Evolutionary conservation across 495 filamentous ascomycete genomes (phyloP).

Genomic region (Neurospora hispaniola): DNA sequence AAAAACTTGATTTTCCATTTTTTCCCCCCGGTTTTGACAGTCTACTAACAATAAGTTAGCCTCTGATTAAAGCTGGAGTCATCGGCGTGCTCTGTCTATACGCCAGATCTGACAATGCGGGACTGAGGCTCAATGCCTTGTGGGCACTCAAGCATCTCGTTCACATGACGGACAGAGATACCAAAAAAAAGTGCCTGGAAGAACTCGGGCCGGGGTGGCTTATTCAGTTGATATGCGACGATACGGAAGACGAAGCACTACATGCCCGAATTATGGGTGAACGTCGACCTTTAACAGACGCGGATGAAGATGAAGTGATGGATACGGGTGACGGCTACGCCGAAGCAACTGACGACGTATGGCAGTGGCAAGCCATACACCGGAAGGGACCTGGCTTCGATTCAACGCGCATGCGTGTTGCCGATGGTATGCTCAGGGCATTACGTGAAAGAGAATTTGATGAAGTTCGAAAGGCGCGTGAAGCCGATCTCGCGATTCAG

Average conservation of each 20-base stretch:
- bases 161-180: constrained; percentile 49
- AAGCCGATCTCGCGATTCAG: constrained; percentile 76
- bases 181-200: constrained; percentile 66
- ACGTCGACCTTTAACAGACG: constrained; percentile 11
- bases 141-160: constrained; percentile 93
- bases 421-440: constrained; percentile 37
- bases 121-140: constrained; percentile 66
- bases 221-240: constrained; percentile 57
- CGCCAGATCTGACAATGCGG: constrained; percentile 63
- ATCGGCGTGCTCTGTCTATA: constrained; percentile 72
- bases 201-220: constrained; percentile 72
- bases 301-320: constrained; percentile 55
- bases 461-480: constrained; percentile 47
- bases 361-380: constrained; percentile 14
- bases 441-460: constrained; percentile 48
- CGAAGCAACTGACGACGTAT: constrained; percentile 17
- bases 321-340: constrained; percentile 33
- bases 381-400: constrained; percentile 3
- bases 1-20: too few relatives aligned
- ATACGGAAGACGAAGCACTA: constrained; percentile 41
- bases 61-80: constrained; percentile 64
- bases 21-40: background rate
- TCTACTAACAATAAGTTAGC: constrained; percentile 35
- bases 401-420: constrained; percentile 29
- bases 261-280: constrained; percentile 23